These are phyloP conservation scores for Paraphaeosphaeria minitans DNA, from an alignment of 2,329 filamentous ascomycete genomes.

Conservation along the genomic window DNA sequence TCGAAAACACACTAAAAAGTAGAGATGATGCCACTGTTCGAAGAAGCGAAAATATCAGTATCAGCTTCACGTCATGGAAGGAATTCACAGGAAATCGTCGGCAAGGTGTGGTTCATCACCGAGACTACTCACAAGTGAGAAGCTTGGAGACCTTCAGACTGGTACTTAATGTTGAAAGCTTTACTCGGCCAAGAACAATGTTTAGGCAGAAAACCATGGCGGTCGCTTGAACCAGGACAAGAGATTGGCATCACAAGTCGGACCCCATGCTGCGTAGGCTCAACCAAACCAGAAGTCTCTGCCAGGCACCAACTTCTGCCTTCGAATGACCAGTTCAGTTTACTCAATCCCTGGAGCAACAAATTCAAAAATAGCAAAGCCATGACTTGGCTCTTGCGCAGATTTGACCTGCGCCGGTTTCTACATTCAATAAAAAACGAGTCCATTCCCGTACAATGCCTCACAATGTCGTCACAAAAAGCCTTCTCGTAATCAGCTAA, in stretches of 20 bases:
- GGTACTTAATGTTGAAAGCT: background rate
- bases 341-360: too few species aligned
- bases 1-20: background rate
- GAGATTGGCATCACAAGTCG: background rate
- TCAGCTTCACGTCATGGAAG: background rate
- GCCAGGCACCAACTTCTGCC: too few species aligned
- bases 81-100: background rate
- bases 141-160: background rate
- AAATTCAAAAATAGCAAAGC: too few species aligned
- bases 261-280: too few species aligned
- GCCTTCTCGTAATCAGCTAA: too few species aligned
- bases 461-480: too few species aligned
- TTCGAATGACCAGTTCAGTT: too few species aligned
- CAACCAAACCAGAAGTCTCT: too few species aligned
- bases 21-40: background rate
- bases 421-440: too few species aligned
- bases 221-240: background rate
- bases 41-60: background rate
- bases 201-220: background rate
- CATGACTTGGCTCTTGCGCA: too few species aligned
- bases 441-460: too few species aligned
- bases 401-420: too few species aligned
- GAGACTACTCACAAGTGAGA: background rate
- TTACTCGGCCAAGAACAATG: background rate
- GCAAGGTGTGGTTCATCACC: background rate